Percentiles rank a stretch among this genome's conserved stretches.
Conservation (phyloP, 306 rosid genomes). For the Cicer arietinum region DNA sequence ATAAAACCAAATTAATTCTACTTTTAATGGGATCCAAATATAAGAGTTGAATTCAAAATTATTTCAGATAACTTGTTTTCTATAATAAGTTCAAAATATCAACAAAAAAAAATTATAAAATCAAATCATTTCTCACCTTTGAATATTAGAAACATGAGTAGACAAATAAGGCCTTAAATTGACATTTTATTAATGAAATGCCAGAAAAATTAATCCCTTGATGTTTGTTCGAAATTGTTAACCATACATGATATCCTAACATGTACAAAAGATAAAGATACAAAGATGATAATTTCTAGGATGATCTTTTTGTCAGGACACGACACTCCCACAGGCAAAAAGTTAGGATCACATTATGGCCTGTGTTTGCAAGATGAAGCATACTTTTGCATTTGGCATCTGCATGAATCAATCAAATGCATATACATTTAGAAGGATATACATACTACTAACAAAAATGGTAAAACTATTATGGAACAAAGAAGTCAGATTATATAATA, state of each 20-base stretch:
- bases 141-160: background rate
- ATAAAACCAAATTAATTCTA: background rate
- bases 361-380: slow-evolving; percentile 48
- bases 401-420: slow-evolving; percentile 42
- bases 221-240: slow-evolving; percentile 51
- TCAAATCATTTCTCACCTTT: background rate
- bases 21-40: background rate
- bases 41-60: background rate
- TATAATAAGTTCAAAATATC: background rate
- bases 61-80: background rate
- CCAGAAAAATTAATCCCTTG: slow-evolving; percentile 40
- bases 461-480: slow-evolving; percentile 9
- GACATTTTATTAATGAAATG: slow-evolving; percentile 33
- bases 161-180: slow-evolving; percentile 25
- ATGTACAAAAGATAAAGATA: slow-evolving; percentile 48
- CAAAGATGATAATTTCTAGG: slow-evolving; percentile 32
- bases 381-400: slow-evolving; percentile 50
- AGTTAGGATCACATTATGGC: slow-evolving; percentile 42
- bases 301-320: slow-evolving; percentile 37
- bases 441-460: background rate
- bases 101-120: background rate
- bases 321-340: slow-evolving; percentile 45
- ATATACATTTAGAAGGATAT: slow-evolving; percentile 15
- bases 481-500: background rate
- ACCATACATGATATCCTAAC: slow-evolving; percentile 51